Evolutionary conservation across 768 basidiomycete species (phyloP), one percentile per base, ranked within the genome.

Genomic region (Russula emetica): DNA sequence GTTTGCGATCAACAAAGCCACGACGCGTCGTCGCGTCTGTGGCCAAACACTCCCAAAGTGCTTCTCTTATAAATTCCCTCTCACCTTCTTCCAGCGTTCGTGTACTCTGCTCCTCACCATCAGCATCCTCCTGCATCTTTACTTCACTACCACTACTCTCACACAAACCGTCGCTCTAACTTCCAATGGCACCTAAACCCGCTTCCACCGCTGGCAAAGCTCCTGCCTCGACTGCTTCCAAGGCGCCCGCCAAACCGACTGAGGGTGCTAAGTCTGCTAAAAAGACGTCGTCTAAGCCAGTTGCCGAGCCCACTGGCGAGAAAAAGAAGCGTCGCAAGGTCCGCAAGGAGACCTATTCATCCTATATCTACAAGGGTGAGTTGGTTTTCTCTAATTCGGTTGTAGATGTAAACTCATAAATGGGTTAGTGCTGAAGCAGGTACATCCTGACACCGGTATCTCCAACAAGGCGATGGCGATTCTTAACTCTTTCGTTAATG

Each of bases 381-480:
- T 64, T n/a, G 71, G 5, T 69, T 44, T 55, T 28, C 45, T 45
- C 16, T n/a, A 18, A 20, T 18, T 54, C 8, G 22, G 14, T 24
- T 26, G 56, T 16, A 24, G 3, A n/a, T n/a, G 7, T 16, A 54
- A 38, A 32, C 58, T 53, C 14, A 42, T 18, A 16, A 24, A 34
- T 36, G 24, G 2, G 55, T 62, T 70, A 93, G 94, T 95, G 71
- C 85, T 96, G 66, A 94, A 92, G 78, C 94, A 98, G 80, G 95
- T 98, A 64, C 96, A 98, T 81, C 94, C 95, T 57, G 96, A 98
- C 73, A 98, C 93, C 56, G 96, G 95, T 87, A 98, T 98, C 79
- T 95, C 94, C 60, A 98, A 97, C 86, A 96, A 96, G 82, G 94
- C 93, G 24, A 95, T 96, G 92, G 90, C 93, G 65, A 95, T 97